Evolutionary conservation across 2,329 filamentous ascomycete species (phyloP), one percentile per base, ranked within the genome.

Genomic region (Daldinia eschscholtzii): DNA sequence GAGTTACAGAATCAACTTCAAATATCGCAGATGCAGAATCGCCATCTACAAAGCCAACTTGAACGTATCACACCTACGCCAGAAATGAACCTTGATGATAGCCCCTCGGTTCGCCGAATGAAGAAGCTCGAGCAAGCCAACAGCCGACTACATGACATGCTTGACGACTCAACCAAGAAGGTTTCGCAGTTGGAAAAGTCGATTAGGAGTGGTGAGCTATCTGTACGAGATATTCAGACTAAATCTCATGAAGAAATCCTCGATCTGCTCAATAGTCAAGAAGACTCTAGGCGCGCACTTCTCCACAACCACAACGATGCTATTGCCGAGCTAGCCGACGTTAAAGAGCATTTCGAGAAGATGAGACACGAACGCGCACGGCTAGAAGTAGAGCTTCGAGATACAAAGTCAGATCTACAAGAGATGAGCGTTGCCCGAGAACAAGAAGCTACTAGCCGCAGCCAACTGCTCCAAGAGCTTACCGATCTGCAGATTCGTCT

Each of bases 211-310:
- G 96, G 94, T 12, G 93, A 98, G 79, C 84, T 98, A 4, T 96
- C 93, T 0, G 85, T 98, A 48, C 92, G 94, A 56, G 95, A 98
- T 79, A 89, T 98, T 52, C 94, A 98, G 79, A 92, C 94, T 1
- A 94, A 93, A 78, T 97, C 94, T 5, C 94, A 98, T 74, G 94
- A 98, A 77, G 96, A 98, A 79, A 89, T 98, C 18, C 92, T 97
- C 71, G 94, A 98, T 70, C 86, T 97, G 42, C 91, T 98, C 77
- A 97, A 94, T 79, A 95, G 91, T 68, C 96, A 98, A 79, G 95
- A 98, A 79, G 91, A 97, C 70, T 94, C 93, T 30, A 89, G 96
- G 52, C 90, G 92, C 65, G 91, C 91, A 4, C 83, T 98, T 33
- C 85, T 97, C 28, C 91, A 94, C 76, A 90, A 91, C 71, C 94